Base-by-base conservation (phyloP, 1,284 basidiomycete species). In the Melampsora abietis-canadensis region DNA sequence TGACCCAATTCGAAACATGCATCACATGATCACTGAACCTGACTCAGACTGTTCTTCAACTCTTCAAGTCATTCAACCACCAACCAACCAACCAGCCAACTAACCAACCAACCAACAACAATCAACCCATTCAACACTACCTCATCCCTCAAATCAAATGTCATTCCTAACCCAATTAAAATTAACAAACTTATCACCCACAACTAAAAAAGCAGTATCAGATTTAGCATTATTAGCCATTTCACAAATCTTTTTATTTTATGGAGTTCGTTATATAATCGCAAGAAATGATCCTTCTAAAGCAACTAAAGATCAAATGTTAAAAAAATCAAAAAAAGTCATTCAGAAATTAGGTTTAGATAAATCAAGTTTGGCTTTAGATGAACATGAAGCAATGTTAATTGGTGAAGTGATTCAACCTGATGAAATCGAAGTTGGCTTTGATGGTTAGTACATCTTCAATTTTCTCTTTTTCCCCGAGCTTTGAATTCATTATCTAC, bases 201-300 rank as follows among this genome's bases (percentile, higher is more conserved):
- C 51, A 7, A 66, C 72, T 24, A 74, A 74, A 48, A 74, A 74
- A 30, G 64, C 64, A n/a, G 54, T 74, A 34, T 66, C 72, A 5
- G 72, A 74, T 31, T 34, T 74, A 14, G 46, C 72, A 10, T 54
- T 74, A 14, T 57, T 74, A 12, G 72, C 72, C 10, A 66, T 74
- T 37, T 74, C 72, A 6, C 72, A 74, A 60, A 66, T 74, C 21
- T 60, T 74, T 40, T 59, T 74, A n/a, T 74, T 74, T 46, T 74
- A 74, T 66, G 72, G 72, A 6, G 63, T 74, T 40, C 54, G 54
- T 30, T 74, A 66, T 46, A 66, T 74, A 31, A 62, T 74, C 5
- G 37, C 63, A n/a, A 40, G 64, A 44, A 46, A 63, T 3, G 72
- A 74, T 40, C 72, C 72, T 7, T 61, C 72, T n/a, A 57, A 62